These are phyloP conservation scores for Paecilomyces dactylethromorphus DNA, from an alignment of 2,329 filamentous ascomycete species.

Conservation along the genomic window DNA sequence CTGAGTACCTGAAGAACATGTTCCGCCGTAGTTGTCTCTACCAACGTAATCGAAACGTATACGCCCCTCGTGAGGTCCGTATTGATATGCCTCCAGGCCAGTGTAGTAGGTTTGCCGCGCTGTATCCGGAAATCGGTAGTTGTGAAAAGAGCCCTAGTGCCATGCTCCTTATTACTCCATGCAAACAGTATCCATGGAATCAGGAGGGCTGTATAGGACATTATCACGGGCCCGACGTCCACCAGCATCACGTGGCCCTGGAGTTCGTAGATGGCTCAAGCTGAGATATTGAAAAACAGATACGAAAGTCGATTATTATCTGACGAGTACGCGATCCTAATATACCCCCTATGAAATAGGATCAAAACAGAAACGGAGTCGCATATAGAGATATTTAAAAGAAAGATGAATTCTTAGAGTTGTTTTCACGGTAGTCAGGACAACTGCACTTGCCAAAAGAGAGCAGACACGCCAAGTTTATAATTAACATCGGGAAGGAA, in stretches of 20 bases:
- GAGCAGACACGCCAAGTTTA: neutral
- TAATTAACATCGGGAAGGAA: neutral
- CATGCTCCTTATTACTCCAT: constrained; percentile 1
- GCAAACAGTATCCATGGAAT: neutral
- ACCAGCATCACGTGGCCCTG: neutral
- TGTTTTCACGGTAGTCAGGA: neutral
- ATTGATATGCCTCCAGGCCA: neutral
- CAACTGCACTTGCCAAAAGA: neutral
- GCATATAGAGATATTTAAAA: neutral
- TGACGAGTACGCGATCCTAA: neutral
- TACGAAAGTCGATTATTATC: neutral
- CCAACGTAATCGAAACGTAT: neutral
- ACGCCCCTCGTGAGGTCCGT: neutral
- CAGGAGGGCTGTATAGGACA: neutral
- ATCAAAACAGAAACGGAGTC: neutral
- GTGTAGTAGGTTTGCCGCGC: neutral
- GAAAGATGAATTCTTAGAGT: neutral
- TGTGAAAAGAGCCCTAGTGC: neutral
- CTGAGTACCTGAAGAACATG: neutral
- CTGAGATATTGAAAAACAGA: neutral
- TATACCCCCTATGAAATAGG: neutral
- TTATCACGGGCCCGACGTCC: neutral
- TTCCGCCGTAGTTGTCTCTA: neutral
- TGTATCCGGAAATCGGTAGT: neutral
- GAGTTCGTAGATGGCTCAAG: neutral